A percentile compares a stretch with the other conserved stretches of the same genome.
Conservation (phyloP, 2,329 filamentous ascomycete genomes). For the Atkinsonella hypoxylon region DNA sequence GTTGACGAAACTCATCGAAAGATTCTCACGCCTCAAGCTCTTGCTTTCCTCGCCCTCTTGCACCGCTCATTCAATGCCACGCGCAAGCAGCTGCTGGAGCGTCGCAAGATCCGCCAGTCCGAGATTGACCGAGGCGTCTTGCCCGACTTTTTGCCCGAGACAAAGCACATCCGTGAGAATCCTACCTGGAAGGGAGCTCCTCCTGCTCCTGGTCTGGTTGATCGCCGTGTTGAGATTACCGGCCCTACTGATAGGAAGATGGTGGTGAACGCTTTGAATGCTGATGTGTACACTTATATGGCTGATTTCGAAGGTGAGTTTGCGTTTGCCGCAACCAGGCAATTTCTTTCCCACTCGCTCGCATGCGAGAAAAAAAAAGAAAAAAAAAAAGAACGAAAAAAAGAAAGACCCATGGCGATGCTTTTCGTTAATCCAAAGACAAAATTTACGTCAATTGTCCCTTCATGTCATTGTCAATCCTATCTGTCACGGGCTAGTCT, state of each 20-base stretch:
- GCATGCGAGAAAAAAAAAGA: too few relatives aligned
- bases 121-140: conserved; percentile 84
- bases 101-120: conserved; percentile 74
- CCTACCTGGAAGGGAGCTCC: conserved; percentile 85
- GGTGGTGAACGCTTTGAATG: conserved; percentile 95
- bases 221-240: conserved; percentile 93
- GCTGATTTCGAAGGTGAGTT: conserved; percentile 87
- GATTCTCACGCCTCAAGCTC: conserved; percentile 83
- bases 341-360: too few relatives aligned
- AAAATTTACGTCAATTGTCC: too few relatives aligned
- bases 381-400: too few relatives aligned
- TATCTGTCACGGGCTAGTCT: too few relatives aligned
- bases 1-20: conserved; percentile 72
- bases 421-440: too few relatives aligned
- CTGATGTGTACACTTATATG: conserved; percentile 98
- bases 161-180: conserved; percentile 88
- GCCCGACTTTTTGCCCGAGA: conserved; percentile 92
- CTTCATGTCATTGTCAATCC: too few relatives aligned
- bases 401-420: too few relatives aligned
- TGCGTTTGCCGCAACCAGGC: too few relatives aligned
- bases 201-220: conserved; percentile 82
- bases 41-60: conserved; percentile 84
- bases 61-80: conserved; percentile 89
- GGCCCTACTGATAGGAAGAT: conserved; percentile 97
- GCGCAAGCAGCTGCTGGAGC: conserved; percentile 79